Percentiles rank a stretch among this genome's conserved stretches.
Evolutionary conservation across 1,284 basidiomycete species (phyloP).

Genomic region (Coniferiporia sulphurascens): DNA sequence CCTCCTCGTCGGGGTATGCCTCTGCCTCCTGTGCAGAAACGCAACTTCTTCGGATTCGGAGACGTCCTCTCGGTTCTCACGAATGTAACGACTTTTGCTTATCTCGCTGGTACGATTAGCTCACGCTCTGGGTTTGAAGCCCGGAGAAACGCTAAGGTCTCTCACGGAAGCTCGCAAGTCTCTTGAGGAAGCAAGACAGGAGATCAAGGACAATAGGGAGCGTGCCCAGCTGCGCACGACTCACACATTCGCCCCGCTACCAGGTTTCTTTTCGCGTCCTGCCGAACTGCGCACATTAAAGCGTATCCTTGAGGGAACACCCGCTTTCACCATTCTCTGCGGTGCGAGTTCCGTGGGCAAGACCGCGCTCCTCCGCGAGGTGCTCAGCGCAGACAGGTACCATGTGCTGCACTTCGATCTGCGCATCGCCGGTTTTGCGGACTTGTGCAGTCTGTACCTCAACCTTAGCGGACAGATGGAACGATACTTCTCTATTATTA

Average conservation of each 20-base stretch:
- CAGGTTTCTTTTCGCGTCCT: slow-evolving; percentile 65
- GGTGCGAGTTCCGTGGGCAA: slow-evolving; percentile 80
- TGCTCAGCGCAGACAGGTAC: slow-evolving; percentile 57
- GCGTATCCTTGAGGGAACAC: slow-evolving; percentile 60
- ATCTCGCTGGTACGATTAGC: neutral
- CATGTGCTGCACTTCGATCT: slow-evolving; percentile 82
- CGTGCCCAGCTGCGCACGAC: slow-evolving; percentile 63
- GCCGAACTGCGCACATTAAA: slow-evolving; percentile 62
- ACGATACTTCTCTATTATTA: slow-evolving; percentile 65
- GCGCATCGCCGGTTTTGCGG: slow-evolving; percentile 78
- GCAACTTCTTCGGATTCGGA: slow-evolving; percentile 74
- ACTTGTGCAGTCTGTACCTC: slow-evolving; percentile 68
- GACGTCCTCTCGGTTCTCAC: slow-evolving; percentile 71
- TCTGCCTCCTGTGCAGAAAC: slow-evolving; percentile 54
- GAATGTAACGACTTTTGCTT: slow-evolving; percentile 47
- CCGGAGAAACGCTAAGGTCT: slow-evolving; percentile 70
- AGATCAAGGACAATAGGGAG: slow-evolving; percentile 63
- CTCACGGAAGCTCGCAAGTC: slow-evolving; percentile 70
- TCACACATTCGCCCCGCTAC: slow-evolving; percentile 72
- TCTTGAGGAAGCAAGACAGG: slow-evolving; percentile 69
- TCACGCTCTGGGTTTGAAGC: slow-evolving; percentile 36
- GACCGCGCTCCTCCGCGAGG: slow-evolving; percentile 74
- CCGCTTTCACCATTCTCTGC: slow-evolving; percentile 75
- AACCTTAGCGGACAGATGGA: slow-evolving; percentile 78
- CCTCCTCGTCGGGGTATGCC: slow-evolving; percentile 57